phyloP scores from a whole-genome alignment of 1,284 basidiomycete genomes.

The Fomitiporia mediterranea region DNA sequence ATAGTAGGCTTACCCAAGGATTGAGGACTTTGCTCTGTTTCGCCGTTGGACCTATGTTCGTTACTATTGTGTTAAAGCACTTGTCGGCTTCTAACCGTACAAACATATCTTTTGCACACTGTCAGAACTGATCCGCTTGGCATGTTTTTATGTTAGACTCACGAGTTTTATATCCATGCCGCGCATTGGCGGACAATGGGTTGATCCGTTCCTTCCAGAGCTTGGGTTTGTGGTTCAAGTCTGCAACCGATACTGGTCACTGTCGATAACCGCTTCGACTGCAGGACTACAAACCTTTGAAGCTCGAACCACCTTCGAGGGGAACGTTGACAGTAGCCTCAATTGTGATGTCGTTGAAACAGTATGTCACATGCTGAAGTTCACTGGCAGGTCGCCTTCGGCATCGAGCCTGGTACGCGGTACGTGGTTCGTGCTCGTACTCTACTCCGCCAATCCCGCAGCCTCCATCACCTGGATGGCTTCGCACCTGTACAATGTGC shows the following conservation, averaged over 20 bases:
- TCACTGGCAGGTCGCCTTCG: constrained; percentile 39
- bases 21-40: constrained; percentile 67
- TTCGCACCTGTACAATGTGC: constrained; percentile 5
- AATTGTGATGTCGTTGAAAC: constrained; percentile 35
- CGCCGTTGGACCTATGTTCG: constrained; percentile 68
- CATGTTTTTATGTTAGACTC: constrained; percentile 14
- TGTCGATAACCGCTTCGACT: not conserved
- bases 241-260: not conserved
- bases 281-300: constrained; percentile 38
- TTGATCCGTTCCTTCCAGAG: constrained; percentile 53
- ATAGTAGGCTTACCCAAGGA: constrained; percentile 42
- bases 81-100: constrained; percentile 49
- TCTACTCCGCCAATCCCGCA: constrained; percentile 38
- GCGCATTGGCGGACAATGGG: constrained; percentile 51
- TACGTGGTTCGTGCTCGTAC: constrained; percentile 46
- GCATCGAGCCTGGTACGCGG: constrained; percentile 45
- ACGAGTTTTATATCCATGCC: constrained; percentile 46
- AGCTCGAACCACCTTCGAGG: constrained; percentile 49
- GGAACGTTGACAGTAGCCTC: constrained; percentile 49
- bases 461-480: constrained; percentile 21
- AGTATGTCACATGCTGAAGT: constrained; percentile 47
- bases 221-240: constrained; percentile 27
- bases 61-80: constrained; percentile 66
- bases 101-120: constrained; percentile 43
- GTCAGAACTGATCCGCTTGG: not conserved